phyloP scores from a whole-genome alignment of 192 early-diverging fungal genomes.

The Phycomyces blakesleeanus region DNA sequence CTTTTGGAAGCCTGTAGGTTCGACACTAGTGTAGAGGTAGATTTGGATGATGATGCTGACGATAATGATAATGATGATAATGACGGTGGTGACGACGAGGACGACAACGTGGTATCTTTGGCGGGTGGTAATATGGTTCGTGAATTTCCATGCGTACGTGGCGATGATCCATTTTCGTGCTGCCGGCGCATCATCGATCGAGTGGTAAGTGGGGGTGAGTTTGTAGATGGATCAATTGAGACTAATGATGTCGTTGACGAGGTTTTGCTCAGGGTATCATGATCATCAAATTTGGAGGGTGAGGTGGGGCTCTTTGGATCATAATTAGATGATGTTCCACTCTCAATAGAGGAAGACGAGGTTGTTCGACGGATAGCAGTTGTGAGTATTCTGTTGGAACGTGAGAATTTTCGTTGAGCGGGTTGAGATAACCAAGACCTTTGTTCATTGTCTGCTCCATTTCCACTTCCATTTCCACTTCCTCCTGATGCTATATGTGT shows the following conservation, averaged over 20 bases:
- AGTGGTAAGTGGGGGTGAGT: neutral
- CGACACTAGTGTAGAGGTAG: neutral
- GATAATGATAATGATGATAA: too few species aligned
- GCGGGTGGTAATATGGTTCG: neutral
- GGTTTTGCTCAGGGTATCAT: neutral
- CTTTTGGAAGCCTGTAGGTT: slow-evolving; percentile 15
- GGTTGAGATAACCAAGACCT: neutral
- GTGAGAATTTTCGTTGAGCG: neutral
- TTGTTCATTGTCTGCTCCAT: neutral
- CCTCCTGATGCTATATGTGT: too few species aligned
- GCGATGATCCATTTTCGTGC: neutral
- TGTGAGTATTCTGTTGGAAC: neutral
- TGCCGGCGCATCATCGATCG: neutral
- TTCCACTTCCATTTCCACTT: too few species aligned
- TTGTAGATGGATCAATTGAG: neutral
- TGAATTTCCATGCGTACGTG: neutral
- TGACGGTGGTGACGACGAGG: too few species aligned
- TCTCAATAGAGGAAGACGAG: neutral
- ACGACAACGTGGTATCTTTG: neutral
- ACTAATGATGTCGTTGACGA: too few species aligned
- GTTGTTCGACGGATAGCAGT: neutral
- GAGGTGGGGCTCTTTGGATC: neutral
- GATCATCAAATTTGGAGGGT: neutral
- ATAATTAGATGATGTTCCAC: neutral
- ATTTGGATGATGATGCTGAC: slow-evolving; percentile 5